These are phyloP conservation scores for Fraxinus sp. DNA, from an alignment of 305 asterid species.

Conservation along the genomic window DNA sequence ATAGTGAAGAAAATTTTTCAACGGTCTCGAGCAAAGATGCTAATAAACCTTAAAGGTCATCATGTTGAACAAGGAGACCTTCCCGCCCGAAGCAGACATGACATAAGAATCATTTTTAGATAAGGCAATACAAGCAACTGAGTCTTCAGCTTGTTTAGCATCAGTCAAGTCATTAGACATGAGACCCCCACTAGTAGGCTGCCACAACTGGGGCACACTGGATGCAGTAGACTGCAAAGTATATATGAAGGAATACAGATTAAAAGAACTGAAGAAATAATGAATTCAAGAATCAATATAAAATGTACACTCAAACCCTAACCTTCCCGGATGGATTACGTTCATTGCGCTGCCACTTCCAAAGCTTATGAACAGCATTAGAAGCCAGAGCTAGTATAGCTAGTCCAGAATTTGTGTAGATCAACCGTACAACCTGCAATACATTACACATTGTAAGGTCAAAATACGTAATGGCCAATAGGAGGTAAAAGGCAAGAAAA, in stretches of 20 bases:
- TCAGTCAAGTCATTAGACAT: slow-evolving; percentile 84
- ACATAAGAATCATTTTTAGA: slow-evolving; percentile 94
- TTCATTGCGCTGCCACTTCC: slow-evolving; percentile 96
- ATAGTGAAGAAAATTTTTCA: neutral
- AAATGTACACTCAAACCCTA: slow-evolving; percentile 22
- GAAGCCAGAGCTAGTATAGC: slow-evolving; percentile 78
- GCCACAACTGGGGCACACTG: slow-evolving; percentile 80
- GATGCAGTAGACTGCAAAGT: slow-evolving; percentile 76
- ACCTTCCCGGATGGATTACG: slow-evolving; percentile 94
- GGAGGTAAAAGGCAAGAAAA: neutral
- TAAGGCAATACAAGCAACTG: slow-evolving; percentile 86
- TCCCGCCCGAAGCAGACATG: slow-evolving; percentile 98
- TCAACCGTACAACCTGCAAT: slow-evolving; percentile 71
- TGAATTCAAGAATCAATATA: neutral
- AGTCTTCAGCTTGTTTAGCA: slow-evolving; percentile 71
- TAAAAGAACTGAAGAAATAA: neutral
- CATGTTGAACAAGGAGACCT: slow-evolving; percentile 94
- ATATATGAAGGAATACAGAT: slow-evolving; percentile 23
- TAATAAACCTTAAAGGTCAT: slow-evolving; percentile 86
- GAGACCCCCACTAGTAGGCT: slow-evolving; percentile 74
- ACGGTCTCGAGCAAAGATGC: slow-evolving; percentile 13
- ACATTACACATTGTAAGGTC: neutral
- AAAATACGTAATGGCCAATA: neutral
- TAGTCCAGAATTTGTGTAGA: slow-evolving; percentile 80
- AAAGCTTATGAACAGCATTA: slow-evolving; percentile 89